Evolutionary conservation across 768 basidiomycete genomes (phyloP), one percentile per base, ranked within the genome.

Genomic region (Mycena polygramma): DNA sequence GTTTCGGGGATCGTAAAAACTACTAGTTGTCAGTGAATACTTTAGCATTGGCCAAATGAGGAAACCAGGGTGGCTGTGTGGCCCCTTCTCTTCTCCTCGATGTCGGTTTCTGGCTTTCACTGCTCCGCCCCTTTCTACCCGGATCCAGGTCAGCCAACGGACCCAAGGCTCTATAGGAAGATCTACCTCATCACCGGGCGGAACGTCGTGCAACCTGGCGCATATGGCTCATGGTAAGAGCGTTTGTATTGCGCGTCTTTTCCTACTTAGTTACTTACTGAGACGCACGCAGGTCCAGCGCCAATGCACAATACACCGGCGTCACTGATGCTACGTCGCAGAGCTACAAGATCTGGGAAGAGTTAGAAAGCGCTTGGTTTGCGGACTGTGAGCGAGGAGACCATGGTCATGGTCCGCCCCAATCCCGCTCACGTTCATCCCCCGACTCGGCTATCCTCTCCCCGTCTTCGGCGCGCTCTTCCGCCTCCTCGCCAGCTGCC

Each of bases 311-410:
- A 30, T 63, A 63, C 52, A 54, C 17, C 1, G 13, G 15, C 37
- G 52, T 24, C 9, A 22, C 52, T 13, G 24, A 10, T 9, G 62
- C 52, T 17, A 45, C 24, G 0, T 3, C 54, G 19, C 54, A 63
- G 41, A 10, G 26, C 19, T 63, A 63, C 30, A 63, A 43, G 20
- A 20, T 1, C 4, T 63, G 52, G 52, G 26, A 5, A 4, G 39
- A 2, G 2, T 26, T 63, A 7, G 26, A 53, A 24, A 13, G 39
- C 20, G 62, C 52, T 0, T 63, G 62, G 62, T 20, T 30, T 15
- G 62, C 52, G 1, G 37, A 19, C 19, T 63, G 62, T 41, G 62
- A 54, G 17, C 62, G 62, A 7, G 62, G 62, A 0, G 62, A 63
- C n/a, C 62, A 63, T 37, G 4, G 8, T 1, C 62, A 63, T n/a